Evolutionary conservation across 2,329 filamentous ascomycete species (phyloP), one percentile per base, ranked within the genome.

Genomic region (Trichophyton benhamiae): DNA sequence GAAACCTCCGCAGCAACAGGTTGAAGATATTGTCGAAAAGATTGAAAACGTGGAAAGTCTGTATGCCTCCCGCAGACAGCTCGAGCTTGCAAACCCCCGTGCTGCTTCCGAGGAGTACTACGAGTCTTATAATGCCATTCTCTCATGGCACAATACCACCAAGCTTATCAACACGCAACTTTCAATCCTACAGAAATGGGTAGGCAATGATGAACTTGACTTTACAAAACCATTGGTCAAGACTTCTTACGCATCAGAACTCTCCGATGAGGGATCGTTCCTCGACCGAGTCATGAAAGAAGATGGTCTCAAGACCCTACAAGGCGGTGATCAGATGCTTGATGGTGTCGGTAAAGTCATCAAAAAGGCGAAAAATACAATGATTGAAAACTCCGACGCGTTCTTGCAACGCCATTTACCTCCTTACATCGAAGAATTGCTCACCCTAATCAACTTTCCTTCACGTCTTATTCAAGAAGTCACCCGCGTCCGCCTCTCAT

Each of bases 71-170:
- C 85, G 87, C 71, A 81, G 83, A 62, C 83, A 88, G 5, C 82
- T 99, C 63, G 84, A 88, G 64, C 74, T 79, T 2, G 87, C 87
- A 22, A 88, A 96, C 71, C 87, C 89, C 25, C 78, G 87, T 46
- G 88, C 89, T 59, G 85, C 83, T 30, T 95, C 91, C 1, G 80
- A 83, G 33, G 82, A 86, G 33, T 99, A 91, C 75, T 81, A 83
- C 64, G 87, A 91, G 64, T 90, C 90, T 30, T 94, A 88, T 69
- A 88, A 95, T 71, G 87, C 92, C 57, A 87, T 99, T 66, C 85
- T 96, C 64, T 87, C 92, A 2, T 99, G 94, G 94, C 87, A 96
- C 79, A 99, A 97, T 74, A 96, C 91, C 59, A 96, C 91, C 36
- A 86, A 92, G 71, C 85, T 96, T 70, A 97, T 99, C 79, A 96